Conservation (phyloP, 2,329 filamentous ascomycete genomes). For the Blastomyces emzantsi region DNA sequence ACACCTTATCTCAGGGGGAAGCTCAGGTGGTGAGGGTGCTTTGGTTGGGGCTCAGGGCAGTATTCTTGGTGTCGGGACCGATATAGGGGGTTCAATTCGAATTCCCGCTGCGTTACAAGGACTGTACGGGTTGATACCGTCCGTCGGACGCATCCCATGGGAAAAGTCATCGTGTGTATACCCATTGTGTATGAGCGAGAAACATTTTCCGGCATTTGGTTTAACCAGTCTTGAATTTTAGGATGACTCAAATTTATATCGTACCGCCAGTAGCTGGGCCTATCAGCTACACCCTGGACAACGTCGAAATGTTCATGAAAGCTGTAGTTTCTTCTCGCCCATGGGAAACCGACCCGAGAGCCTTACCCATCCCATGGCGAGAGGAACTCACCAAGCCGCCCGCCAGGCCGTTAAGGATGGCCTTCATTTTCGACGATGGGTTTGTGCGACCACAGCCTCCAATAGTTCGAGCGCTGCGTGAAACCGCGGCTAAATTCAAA, state of each 20-base stretch:
- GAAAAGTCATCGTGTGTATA: constrained; percentile 30
- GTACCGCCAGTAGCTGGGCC: constrained; percentile 25
- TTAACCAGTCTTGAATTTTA: constrained; percentile 7
- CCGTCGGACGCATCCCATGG: constrained; percentile 28
- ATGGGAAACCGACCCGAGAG: constrained; percentile 32
- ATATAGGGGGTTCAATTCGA: constrained; percentile 45
- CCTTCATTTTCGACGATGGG: constrained; percentile 50
- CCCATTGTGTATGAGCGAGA: constrained; percentile 18
- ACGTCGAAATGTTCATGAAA: constrained; percentile 24
- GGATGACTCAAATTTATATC: constrained; percentile 22
- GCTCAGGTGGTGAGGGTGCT: constrained; percentile 58
- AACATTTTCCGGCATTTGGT: too few species aligned
- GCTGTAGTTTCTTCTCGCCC: constrained; percentile 27
- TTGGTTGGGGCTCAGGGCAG: constrained; percentile 51
- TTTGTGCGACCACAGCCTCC: constrained; percentile 54
- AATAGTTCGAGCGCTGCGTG: constrained; percentile 46
- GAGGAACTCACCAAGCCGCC: constrained; percentile 18
- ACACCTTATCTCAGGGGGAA: constrained; percentile 56
- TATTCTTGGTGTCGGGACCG: constrained; percentile 53
- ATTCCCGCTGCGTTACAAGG: constrained; percentile 23
- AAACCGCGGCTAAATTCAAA: constrained; percentile 47
- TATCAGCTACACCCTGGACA: constrained; percentile 21
- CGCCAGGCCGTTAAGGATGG: constrained; percentile 49
- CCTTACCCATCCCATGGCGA: constrained; percentile 32
- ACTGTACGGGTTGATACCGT: constrained; percentile 33